Conservation (phyloP, 176 grass and related monocot species). For the Carex parvula region DNA sequence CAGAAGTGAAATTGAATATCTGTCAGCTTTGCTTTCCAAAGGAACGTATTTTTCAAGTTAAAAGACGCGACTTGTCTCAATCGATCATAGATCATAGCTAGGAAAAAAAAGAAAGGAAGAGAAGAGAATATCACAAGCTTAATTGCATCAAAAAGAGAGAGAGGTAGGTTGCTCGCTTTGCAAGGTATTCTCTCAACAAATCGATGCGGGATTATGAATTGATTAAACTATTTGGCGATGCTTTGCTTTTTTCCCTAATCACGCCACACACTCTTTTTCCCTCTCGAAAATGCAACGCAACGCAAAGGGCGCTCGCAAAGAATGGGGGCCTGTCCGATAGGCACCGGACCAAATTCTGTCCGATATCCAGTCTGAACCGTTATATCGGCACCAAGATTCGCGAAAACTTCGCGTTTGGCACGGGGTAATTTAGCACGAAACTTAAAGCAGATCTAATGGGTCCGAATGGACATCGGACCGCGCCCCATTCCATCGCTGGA, state of each 20-base stretch:
- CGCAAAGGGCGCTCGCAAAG: too few relatives aligned
- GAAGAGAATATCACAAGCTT: slow-evolving; percentile 9
- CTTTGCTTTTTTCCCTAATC: slow-evolving; percentile 11
- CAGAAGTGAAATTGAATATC: background rate
- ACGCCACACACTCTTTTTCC: background rate
- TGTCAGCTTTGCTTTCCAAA: background rate
- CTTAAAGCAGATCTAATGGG: too few relatives aligned
- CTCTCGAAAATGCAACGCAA: background rate
- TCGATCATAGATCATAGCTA: background rate
- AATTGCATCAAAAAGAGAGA: background rate
- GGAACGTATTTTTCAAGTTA: background rate
- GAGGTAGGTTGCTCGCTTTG: slow-evolving; percentile 14
- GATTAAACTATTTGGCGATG: background rate
- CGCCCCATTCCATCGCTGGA: too few relatives aligned
- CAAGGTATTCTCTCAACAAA: slow-evolving; percentile 16
- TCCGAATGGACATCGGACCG: too few relatives aligned
- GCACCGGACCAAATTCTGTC: too few relatives aligned
- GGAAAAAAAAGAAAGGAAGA: background rate
- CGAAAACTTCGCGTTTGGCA: too few relatives aligned
- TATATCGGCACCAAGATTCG: too few relatives aligned
- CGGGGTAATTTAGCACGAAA: too few relatives aligned
- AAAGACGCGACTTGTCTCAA: background rate
- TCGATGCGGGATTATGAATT: slow-evolving; percentile 15
- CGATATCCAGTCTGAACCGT: too few relatives aligned
- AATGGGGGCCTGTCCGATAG: too few relatives aligned